Percentiles rank a stretch among this genome's conserved stretches.
Evolutionary conservation across 1,139 yeast genomes (phyloP).

Genomic region (Trichomonascaceae sp.): DNA sequence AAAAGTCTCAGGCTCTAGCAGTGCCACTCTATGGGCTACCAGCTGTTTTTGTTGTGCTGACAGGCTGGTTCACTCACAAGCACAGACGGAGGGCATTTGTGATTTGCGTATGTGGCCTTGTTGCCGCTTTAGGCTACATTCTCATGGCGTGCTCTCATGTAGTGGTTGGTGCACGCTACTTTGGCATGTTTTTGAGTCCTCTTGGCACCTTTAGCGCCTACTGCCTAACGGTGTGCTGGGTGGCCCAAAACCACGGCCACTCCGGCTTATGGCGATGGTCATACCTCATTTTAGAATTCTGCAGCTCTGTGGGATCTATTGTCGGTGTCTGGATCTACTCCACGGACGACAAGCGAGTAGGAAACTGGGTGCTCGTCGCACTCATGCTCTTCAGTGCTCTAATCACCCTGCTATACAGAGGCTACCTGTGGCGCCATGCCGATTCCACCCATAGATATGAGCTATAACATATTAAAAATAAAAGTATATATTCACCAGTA

Average conservation of each 20-base stretch:
- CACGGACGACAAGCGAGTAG: constrained; percentile 1
- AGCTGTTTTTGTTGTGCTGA: constrained; percentile 9
- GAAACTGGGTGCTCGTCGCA: background rate
- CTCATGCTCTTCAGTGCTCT: background rate
- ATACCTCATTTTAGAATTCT: too few species aligned
- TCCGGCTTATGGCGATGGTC: too few species aligned
- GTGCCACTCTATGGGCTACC: constrained; percentile 18
- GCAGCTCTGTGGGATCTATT: constrained; percentile 21
- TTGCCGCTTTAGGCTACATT: constrained; percentile 19
- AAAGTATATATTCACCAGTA: too few species aligned
- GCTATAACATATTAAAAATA: background rate
- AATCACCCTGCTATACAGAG: background rate
- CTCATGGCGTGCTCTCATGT: constrained; percentile 15
- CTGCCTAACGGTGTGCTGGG: constrained; percentile 19
- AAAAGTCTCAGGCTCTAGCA: constrained; percentile 16
- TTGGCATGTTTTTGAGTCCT: constrained; percentile 19
- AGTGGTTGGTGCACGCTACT: constrained; percentile 15
- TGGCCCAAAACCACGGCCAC: constrained; percentile 20
- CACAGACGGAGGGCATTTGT: constrained; percentile 14
- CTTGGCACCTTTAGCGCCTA: constrained; percentile 20
- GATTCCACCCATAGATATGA: background rate
- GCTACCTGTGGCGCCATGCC: background rate
- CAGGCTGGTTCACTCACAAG: constrained; percentile 14
- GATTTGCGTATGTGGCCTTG: constrained; percentile 11
- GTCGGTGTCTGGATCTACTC: constrained; percentile 21